Base-by-base conservation (phyloP, 208 protist genomes). In the Acanthamoeba castellanii region DNA sequence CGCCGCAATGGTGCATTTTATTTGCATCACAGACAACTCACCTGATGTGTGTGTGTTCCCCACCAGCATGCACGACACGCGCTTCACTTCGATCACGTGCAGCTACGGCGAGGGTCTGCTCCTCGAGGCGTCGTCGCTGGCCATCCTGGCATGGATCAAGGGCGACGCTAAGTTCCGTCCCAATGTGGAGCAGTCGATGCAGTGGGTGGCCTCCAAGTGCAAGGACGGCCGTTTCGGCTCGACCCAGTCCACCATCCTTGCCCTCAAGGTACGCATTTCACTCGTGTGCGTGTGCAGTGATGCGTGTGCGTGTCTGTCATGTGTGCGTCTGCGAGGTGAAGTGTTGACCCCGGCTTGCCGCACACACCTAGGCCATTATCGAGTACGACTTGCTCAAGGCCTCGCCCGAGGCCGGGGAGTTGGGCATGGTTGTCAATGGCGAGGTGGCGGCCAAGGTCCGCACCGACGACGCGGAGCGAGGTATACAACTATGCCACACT, bases 161-260 rank as follows among this genome's bases (percentile, higher is more conserved):
- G 70, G 45, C 18, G 91, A 47, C 52, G 9, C 16, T 68, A 30
- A 27, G 68, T 95, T 95, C 85, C 27, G 66, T 25, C 16, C 81
- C 47, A 84, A 95, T 8, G n/a, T 93, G 37, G 89, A 92, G 66
- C 30, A n/a, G 82, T 88, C 32, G 32, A 95, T 92, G 55, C 22
- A 95, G 72, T 95, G 47, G 64, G 30, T 95, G 14, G 37, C 59
- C 30, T 66, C 82, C 57, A 91, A 93, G 34, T 92, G 72, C 55
- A 18, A 93, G 42, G 55, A 92, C 20, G 93, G 93, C 11, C 50
- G 82, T 8, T 95, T 95, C 34, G 93, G 93, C 16, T 93, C 81
- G 25, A 95, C 93, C 13, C 93, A 95, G n/a, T 55, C 81, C 47
- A 95, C 93, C 42, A 92, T 91, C 52, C 72, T 95, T 7, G 76